Conservation (phyloP, 768 basidiomycete genomes). For the Chalciporus pseudorubinellus region DNA sequence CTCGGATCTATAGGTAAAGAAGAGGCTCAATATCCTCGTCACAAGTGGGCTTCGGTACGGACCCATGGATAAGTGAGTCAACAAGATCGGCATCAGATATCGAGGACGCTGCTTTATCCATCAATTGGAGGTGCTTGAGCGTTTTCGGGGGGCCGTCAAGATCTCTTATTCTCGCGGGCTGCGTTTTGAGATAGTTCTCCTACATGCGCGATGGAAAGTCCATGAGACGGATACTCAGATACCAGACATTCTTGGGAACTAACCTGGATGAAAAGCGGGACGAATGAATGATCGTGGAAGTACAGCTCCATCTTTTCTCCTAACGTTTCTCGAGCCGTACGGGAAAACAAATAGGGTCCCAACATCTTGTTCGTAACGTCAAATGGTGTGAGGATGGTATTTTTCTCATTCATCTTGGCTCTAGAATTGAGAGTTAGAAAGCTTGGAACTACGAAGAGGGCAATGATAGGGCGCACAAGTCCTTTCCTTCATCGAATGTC, state of each 20-base stretch:
- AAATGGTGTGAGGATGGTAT: conserved; percentile 87
- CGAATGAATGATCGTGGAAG: conserved; percentile 93
- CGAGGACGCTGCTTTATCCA: conserved; percentile 86
- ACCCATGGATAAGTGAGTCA: conserved; percentile 94
- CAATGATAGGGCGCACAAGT: conserved; percentile 56
- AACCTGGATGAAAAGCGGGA: conserved; percentile 95
- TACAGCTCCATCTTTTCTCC: conserved; percentile 94
- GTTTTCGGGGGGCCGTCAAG: conserved; percentile 59
- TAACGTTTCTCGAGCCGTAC: conserved; percentile 75
- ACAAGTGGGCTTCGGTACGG: not conserved
- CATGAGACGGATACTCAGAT: not conserved
- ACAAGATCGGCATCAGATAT: conserved; percentile 95
- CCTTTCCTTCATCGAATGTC: conserved; percentile 89
- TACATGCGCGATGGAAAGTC: conserved; percentile 26
- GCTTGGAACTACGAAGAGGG: not conserved
- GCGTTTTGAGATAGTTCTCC: conserved; percentile 94
- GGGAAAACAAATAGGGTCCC: conserved; percentile 87
- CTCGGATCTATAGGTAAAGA: conserved; percentile 58
- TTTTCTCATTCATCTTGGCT: conserved; percentile 88
- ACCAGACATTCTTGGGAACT: not conserved
- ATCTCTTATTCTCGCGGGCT: conserved; percentile 60
- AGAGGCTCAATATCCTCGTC: not conserved
- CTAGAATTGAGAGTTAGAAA: conserved; percentile 39
- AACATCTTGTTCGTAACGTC: conserved; percentile 86
- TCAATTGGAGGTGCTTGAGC: conserved; percentile 73